Conservation (phyloP, 2,329 filamentous ascomycete genomes). For the Tolypocladium album region DNA sequence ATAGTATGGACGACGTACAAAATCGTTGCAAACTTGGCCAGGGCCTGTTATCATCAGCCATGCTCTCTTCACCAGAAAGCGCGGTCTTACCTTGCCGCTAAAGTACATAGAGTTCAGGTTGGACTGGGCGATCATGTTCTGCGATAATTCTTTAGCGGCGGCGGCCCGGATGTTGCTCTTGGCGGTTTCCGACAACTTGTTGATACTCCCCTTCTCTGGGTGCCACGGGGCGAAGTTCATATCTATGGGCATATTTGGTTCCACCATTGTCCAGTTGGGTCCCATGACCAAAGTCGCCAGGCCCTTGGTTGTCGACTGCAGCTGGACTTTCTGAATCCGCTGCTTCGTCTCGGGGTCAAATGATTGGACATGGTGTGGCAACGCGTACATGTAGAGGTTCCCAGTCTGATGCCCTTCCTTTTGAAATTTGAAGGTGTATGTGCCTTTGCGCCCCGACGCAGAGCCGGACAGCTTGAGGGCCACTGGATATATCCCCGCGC, state of each 20-base stretch:
- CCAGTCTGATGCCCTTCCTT: constrained; percentile 53
- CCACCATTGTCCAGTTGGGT: constrained; percentile 68
- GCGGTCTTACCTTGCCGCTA: constrained; percentile 59
- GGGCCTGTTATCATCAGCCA: constrained; percentile 32
- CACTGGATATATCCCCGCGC: constrained; percentile 64
- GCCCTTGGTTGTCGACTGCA: constrained; percentile 82
- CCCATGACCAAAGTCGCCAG: constrained; percentile 60
- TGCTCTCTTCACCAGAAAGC: too few species aligned
- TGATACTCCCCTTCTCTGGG: constrained; percentile 36
- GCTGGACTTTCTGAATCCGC: constrained; percentile 40
- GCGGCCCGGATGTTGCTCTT: constrained; percentile 48
- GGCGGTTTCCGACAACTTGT: constrained; percentile 38
- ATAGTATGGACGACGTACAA: constrained; percentile 56
- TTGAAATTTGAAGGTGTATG: constrained; percentile 64
- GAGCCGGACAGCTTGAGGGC: constrained; percentile 54
- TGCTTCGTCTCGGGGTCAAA: constrained; percentile 51
- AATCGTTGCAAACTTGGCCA: constrained; percentile 66
- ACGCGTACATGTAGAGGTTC: constrained; percentile 69
- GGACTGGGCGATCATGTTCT: constrained; percentile 63
- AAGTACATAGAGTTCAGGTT: constrained; percentile 86
- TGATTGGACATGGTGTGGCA: constrained; percentile 76
- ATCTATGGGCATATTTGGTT: constrained; percentile 57
- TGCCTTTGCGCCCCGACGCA: constrained; percentile 47
- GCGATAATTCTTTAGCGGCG: constrained; percentile 62
- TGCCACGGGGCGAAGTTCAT: constrained; percentile 78